A percentile compares a stretch with the other conserved stretches of the same genome.
phyloP scores from a whole-genome alignment of 202 grass and related monocot species.

The Saccharum hybrid region DNA sequence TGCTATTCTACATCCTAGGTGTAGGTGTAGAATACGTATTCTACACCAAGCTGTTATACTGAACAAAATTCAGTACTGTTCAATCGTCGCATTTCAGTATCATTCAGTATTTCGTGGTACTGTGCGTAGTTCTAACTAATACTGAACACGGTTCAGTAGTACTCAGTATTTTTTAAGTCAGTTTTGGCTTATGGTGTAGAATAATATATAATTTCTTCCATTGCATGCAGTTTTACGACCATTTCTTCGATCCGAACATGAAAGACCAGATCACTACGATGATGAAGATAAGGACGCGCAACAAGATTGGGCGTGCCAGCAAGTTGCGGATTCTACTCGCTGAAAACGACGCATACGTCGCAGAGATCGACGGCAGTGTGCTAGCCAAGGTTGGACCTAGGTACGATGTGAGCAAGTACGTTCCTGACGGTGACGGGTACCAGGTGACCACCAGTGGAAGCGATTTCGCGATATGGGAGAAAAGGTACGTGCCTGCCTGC shows the following conservation, averaged over 20 bases:
- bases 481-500: not conserved
- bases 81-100: too few species aligned
- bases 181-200: too few species aligned
- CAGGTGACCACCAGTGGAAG: not conserved
- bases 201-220: not conserved
- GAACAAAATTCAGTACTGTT: too few species aligned
- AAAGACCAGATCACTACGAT: not conserved
- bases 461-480: conserved; percentile 8
- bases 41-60: too few species aligned
- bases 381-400: not conserved
- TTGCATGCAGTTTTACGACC: not conserved
- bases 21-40: too few species aligned
- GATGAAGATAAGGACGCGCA: not conserved
- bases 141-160: too few species aligned
- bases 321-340: not conserved
- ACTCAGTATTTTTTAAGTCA: too few species aligned
- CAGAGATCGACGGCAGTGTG: not conserved
- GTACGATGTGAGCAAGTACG: conserved; percentile 3
- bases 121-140: too few species aligned
- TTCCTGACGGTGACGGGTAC: not conserved
- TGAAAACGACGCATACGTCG: not conserved
- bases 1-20: too few species aligned
- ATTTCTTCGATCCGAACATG: not conserved
- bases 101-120: too few species aligned
- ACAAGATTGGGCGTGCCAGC: not conserved